Conservation (phyloP, 129 eudicot genomes). For the Ambrosia artemisiifolia region DNA sequence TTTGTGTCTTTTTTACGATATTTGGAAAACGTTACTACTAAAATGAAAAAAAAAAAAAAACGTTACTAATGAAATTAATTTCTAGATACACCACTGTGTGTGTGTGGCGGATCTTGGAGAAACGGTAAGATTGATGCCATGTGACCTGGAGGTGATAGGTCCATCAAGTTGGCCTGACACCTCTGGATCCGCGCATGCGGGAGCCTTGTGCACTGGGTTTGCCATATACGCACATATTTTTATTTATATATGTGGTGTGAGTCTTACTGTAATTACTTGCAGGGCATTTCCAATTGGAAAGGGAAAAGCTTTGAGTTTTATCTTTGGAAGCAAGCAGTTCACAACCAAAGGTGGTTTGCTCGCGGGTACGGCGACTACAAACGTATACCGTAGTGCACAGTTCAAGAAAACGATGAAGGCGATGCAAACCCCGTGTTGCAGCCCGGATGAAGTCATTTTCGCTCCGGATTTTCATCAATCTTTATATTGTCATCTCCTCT, state of each 20-base stretch:
- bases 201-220: too few species aligned
- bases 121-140: too few species aligned
- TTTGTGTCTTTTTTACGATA: too few species aligned
- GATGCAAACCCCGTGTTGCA: slow-evolving; percentile 62
- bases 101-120: too few species aligned
- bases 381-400: slow-evolving; percentile 54
- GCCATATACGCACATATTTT: too few species aligned
- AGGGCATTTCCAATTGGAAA: slow-evolving; percentile 68
- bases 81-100: too few species aligned
- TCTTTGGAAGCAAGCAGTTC: slow-evolving; percentile 83
- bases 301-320: slow-evolving; percentile 76
- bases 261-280: not conserved
- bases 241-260: not conserved
- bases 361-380: slow-evolving; percentile 88
- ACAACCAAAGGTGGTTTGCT: slow-evolving; percentile 73
- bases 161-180: too few species aligned
- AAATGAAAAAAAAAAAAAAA: too few species aligned
- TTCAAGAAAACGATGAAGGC: slow-evolving; percentile 69
- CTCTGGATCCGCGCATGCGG: too few species aligned
- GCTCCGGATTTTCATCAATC: slow-evolving; percentile 80
- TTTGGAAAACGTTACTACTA: too few species aligned
- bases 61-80: too few species aligned
- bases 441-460: slow-evolving; percentile 89
- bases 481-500: slow-evolving; percentile 77
- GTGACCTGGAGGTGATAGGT: too few species aligned